Base-by-base conservation (phyloP, 176 grass and related monocot genomes). In the Thalia dealbata region DNA sequence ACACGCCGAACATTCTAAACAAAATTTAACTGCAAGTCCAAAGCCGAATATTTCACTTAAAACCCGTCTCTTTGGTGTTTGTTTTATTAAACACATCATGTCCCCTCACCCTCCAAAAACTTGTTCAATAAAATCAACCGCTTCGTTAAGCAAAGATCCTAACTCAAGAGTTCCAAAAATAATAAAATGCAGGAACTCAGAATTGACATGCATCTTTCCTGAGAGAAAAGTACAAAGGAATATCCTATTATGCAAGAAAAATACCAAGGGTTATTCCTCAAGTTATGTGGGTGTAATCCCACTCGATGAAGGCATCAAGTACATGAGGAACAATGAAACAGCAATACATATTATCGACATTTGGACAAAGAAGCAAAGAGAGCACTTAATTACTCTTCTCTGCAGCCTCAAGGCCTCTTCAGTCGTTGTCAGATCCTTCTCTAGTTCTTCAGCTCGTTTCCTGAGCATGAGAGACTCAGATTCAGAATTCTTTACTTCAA, bases 261-360 rank as follows among this genome's bases (percentile, higher is more conserved):
- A 38, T 35, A 60, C 15, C 38, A 24, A 50, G 14, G n/a, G 7
- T 21, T 75, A n/a, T 62, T 14, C 41, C 21, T 16, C 56, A 19
- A 21, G 48, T 82, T 80, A 99, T 46, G 90, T 99, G 60, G 90
- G 95, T 80, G 88, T 77, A 81, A 78, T 67, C 29, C 88, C 85
- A 59, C 54, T 67, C 15, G 83, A 81, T 4, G 73, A 61, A 12
- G 85, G 79, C 35, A 84, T 58, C 0, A 87, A 63, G 24, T 69
- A 83, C 79, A 84, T 65, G 55, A 99, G 59, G 80, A 78, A 88
- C 79, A 76, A 82, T 70, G 60, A 50, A 61, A 83, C 18, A 56
- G 82, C 78, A 61, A 91, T 64, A 63, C 77, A 75, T 59, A 99
- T 3, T 67, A 91, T 41, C 35, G 88, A 52, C 73, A 93, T 79